Conservation (phyloP, 305 asterid genomes). For the Salvia sclarea region DNA sequence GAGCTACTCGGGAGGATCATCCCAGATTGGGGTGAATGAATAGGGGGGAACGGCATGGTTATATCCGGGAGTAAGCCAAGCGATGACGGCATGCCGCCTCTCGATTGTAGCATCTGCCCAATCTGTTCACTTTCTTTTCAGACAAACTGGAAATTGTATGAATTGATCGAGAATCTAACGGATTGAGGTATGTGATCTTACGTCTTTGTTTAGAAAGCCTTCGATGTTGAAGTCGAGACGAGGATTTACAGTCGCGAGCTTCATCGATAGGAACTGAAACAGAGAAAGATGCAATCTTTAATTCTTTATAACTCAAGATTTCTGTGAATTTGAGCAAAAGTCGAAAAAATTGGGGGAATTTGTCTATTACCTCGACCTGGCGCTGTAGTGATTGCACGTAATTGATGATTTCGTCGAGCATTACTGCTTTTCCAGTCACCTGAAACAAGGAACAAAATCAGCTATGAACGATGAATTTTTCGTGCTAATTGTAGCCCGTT, state of each 20-base stretch:
- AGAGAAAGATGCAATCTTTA: slow-evolving; percentile 29
- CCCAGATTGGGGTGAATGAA: slow-evolving; percentile 55
- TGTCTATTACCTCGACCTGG: slow-evolving; percentile 84
- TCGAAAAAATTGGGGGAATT: not conserved
- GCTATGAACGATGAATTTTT: not conserved
- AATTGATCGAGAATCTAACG: not conserved
- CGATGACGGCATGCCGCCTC: slow-evolving; percentile 60
- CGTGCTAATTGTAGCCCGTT: not conserved
- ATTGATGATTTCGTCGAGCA: slow-evolving; percentile 97
- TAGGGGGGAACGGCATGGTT: slow-evolving; percentile 50
- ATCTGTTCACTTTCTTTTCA: slow-evolving; percentile 4
- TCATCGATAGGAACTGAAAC: slow-evolving; percentile 92
- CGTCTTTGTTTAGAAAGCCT: slow-evolving; percentile 75
- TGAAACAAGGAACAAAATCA: slow-evolving; percentile 34
- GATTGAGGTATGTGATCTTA: slow-evolving; percentile 40
- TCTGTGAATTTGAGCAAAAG: not conserved
- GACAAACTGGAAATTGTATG: not conserved
- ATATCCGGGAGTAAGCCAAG: slow-evolving; percentile 60
- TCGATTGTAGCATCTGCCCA: slow-evolving; percentile 59
- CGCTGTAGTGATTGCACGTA: slow-evolving; percentile 94
- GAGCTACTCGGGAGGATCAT: slow-evolving; percentile 50
- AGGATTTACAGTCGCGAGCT: slow-evolving; percentile 93
- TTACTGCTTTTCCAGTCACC: slow-evolving; percentile 99
- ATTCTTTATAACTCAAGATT: too few species aligned
- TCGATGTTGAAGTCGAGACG: slow-evolving; percentile 67